These are phyloP conservation scores for Taiwanofungus camphoratus DNA, from an alignment of 1,284 basidiomycete species.

Conservation along the genomic window DNA sequence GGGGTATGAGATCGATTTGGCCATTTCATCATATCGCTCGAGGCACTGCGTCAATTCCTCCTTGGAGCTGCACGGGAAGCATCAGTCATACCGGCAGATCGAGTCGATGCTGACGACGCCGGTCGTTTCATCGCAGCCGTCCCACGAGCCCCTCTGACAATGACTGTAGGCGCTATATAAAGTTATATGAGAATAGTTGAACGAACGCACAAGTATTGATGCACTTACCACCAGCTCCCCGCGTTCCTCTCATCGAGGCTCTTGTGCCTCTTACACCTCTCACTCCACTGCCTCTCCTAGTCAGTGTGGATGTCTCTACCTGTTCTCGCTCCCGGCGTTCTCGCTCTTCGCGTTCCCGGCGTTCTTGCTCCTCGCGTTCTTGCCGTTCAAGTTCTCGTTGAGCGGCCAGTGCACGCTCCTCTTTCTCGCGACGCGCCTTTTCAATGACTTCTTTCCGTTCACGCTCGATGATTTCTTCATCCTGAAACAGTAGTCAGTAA, in stretches of 20 bases:
- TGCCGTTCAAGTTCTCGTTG: slow-evolving; percentile 45
- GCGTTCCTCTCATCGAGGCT: slow-evolving; percentile 30
- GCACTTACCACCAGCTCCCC: slow-evolving; percentile 10
- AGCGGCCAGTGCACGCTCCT: slow-evolving; percentile 40
- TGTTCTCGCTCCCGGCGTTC: slow-evolving; percentile 31
- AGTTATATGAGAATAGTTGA: not conserved
- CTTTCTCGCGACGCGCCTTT: slow-evolving; percentile 41
- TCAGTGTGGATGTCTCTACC: slow-evolving; percentile 14
- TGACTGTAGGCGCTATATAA: not conserved
- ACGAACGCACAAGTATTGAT: not conserved
- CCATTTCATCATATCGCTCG: too few relatives aligned
- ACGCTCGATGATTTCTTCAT: slow-evolving; percentile 47
- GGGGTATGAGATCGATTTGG: too few relatives aligned
- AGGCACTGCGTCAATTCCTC: not conserved
- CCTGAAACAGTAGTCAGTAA: too few relatives aligned
- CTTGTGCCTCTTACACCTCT: slow-evolving; percentile 34
- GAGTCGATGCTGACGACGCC: slow-evolving; percentile 1
- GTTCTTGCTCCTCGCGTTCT: slow-evolving; percentile 47
- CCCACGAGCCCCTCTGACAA: slow-evolving; percentile 1
- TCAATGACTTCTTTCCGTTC: slow-evolving; percentile 45
- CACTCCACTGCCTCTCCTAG: slow-evolving; percentile 27
- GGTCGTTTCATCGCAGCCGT: slow-evolving; percentile 3
- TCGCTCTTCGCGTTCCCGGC: slow-evolving; percentile 40
- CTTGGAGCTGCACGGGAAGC: not conserved
- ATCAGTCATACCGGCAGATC: not conserved